Evolutionary conservation across 306 rosid species (phyloP), one percentile per base, ranked within the genome.

Genomic region (Dryas octopetala): DNA sequence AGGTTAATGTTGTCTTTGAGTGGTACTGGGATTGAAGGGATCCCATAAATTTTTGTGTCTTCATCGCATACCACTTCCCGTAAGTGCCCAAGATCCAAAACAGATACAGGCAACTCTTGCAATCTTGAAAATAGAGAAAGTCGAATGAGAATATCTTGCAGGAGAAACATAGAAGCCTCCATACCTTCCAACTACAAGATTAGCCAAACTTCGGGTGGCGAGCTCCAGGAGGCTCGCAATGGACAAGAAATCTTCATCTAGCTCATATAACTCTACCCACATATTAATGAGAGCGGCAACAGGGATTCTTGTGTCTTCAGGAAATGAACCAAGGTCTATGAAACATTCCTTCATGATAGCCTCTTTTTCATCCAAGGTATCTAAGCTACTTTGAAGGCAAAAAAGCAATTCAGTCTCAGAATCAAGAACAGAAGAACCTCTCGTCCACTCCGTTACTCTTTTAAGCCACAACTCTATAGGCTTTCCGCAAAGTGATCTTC

Each of bases 231-330:
- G 75, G 13, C 71, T 84, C 64, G 63, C 81, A 78, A 89, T 67
- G 86, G 79, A 23, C 77, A 4, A 2, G n/a, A 4, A 82, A 72
- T 85, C 87, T 32, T 80, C 83, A 51, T 70, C 75, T 26, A 83
- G 65, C 44, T 71, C 77, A 69, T 62, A 78, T 65, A 76, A 58
- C 73, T 86, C 91, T 19, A 77, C 74, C 87, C 89, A 89, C 47
- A 89, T 86, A 83, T 89, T 90, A 61, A 91, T 62, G 57, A 91
- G 88, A 19, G 85, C 79, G 49, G 86, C 23, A 28, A 70, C 88
- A 38, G 88, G 85, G 60, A 89, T 91, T 79, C 83, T 87, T 46
- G 86, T 89, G 46, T 76, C 91, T 69, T 86, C 87, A 16, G 93
- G 97, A 78, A 91, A 91, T 26, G 79, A 81, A 62, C 85, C 77